These are phyloP conservation scores for Phoenix dactylifera DNA, from an alignment of 176 grass and related monocot genomes.

Conservation along the genomic window DNA sequence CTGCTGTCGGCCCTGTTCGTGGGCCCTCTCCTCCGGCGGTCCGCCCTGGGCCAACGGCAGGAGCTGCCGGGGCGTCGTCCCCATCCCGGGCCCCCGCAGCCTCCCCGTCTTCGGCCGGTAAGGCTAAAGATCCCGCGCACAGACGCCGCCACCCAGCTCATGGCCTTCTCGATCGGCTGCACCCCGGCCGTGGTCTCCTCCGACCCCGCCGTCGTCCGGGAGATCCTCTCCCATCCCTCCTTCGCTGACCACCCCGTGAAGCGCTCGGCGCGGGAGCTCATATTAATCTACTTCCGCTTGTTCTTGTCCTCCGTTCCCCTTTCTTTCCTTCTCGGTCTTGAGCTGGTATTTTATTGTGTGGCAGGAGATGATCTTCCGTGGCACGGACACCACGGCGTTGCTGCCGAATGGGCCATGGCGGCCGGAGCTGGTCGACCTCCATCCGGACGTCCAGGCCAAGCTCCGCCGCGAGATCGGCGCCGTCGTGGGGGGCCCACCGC, in stretches of 20 bases:
- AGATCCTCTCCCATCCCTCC: slow-evolving; percentile 38
- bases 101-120: slow-evolving; percentile 47
- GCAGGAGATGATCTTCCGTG: slow-evolving; percentile 92
- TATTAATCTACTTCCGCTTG: slow-evolving; percentile 12
- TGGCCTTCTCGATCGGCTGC: slow-evolving; percentile 58
- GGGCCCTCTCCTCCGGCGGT: slow-evolving; percentile 41
- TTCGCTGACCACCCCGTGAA: slow-evolving; percentile 51
- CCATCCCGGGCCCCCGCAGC: slow-evolving; percentile 28
- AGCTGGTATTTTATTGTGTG: no score
- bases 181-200: slow-evolving; percentile 45
- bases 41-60: slow-evolving; percentile 44
- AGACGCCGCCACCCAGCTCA: slow-evolving; percentile 22
- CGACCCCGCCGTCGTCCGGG: slow-evolving; percentile 19
- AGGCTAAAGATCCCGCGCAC: no score
- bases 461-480: slow-evolving; percentile 41
- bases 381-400: slow-evolving; percentile 71
- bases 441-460: slow-evolving; percentile 41
- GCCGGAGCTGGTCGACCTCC: slow-evolving; percentile 47
- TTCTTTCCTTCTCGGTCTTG: no score
- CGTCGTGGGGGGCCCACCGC: not conserved
- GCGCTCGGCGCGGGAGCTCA: slow-evolving; percentile 47
- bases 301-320: no score
- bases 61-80: slow-evolving; percentile 14
- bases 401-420: slow-evolving; percentile 65
- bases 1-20: slow-evolving; percentile 26